Percentiles rank a stretch among this genome's conserved stretches.
Conservation (phyloP, 2,329 filamentous ascomycete genomes). For the Zymoseptoria passerinii region DNA sequence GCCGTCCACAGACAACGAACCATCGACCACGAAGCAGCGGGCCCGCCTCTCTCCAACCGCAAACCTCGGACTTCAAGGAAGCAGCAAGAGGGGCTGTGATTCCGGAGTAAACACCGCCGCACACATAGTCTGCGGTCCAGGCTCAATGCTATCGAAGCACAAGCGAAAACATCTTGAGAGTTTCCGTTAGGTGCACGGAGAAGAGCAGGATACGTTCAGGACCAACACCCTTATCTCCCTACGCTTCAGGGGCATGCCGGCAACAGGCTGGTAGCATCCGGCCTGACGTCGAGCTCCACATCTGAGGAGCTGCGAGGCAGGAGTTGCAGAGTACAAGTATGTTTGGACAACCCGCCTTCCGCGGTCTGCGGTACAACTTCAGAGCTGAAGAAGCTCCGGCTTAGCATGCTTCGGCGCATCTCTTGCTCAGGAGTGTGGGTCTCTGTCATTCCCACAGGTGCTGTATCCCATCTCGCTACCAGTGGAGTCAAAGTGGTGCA, state of each 20-base stretch:
- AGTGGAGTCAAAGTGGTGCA: not conserved
- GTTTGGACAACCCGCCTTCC: not conserved
- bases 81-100: not conserved
- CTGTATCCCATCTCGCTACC: not conserved
- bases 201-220: not conserved
- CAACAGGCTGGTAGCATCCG: not conserved
- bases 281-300: not conserved
- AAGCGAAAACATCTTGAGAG: not conserved
- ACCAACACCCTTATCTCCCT: not conserved
- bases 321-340: not conserved
- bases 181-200: not conserved
- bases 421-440: not conserved
- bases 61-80: not conserved
- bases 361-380: no score
- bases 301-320: not conserved
- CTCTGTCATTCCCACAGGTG: not conserved
- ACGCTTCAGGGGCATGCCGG: not conserved
- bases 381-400: not conserved
- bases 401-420: no score
- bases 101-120: not conserved
- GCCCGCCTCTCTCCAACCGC: not conserved
- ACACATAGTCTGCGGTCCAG: not conserved
- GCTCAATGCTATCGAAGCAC: not conserved
- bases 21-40: not conserved
- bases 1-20: not conserved